Conservation (phyloP, 192 early-diverging fungal species). For the Backusella parvicylindrica region DNA sequence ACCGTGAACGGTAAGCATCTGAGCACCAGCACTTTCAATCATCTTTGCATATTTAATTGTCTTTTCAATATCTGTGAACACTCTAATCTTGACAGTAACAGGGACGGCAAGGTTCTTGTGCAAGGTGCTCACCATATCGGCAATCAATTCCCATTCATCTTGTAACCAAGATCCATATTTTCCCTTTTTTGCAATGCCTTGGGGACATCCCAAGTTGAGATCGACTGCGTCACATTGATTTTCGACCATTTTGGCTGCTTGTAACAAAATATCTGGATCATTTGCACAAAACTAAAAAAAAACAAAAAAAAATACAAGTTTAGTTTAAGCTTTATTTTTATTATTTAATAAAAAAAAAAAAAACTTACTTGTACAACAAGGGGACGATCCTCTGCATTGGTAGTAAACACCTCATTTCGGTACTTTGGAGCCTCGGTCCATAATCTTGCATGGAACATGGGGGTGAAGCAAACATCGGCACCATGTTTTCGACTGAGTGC, state of each 20-base stretch:
- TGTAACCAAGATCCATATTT: slow-evolving; percentile 93
- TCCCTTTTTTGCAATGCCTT: slow-evolving; percentile 88
- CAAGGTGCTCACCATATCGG: slow-evolving; percentile 62
- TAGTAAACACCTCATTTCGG: slow-evolving; percentile 68
- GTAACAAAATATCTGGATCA: slow-evolving; percentile 78
- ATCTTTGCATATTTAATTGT: slow-evolving; percentile 93
- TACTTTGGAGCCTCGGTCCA: slow-evolving; percentile 53
- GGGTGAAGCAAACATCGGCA: slow-evolving; percentile 91
- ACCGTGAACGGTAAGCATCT: slow-evolving; percentile 91
- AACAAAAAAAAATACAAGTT: too few species aligned
- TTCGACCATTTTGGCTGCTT: slow-evolving; percentile 79
- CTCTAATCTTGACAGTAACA: slow-evolving; percentile 96
- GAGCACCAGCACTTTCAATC: slow-evolving; percentile 88
- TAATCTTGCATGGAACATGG: slow-evolving; percentile 95
- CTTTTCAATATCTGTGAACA: slow-evolving; percentile 84
- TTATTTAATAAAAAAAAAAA: background rate
- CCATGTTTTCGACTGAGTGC: slow-evolving; percentile 85
- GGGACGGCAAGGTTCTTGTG: slow-evolving; percentile 80
- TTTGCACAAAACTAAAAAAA: slow-evolving; percentile 90
- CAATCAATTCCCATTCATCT: slow-evolving; percentile 91
- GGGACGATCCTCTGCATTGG: slow-evolving; percentile 68
- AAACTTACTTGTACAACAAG: slow-evolving; percentile 70
- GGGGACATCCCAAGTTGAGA: slow-evolving; percentile 95
- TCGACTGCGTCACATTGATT: slow-evolving; percentile 90
- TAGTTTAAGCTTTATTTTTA: background rate